Evolutionary conservation across 2,329 filamentous ascomycete species (phyloP), one percentile per base, ranked within the genome.

Genomic region (Lasiodiplodia hormozganensis): DNA sequence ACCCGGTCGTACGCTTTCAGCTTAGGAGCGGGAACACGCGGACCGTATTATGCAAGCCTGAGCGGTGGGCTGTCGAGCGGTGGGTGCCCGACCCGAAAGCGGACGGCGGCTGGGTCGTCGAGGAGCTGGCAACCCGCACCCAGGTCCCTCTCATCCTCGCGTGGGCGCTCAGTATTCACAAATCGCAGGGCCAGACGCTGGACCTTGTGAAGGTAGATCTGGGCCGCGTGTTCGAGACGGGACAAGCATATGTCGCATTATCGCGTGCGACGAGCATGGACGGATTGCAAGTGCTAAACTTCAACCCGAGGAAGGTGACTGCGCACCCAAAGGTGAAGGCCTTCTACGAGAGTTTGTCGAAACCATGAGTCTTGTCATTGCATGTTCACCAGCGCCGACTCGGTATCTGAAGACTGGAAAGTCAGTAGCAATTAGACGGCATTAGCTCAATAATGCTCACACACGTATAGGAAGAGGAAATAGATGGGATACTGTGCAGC

Each of bases 151-250:
- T 91, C 0, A 77, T 83, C 1, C 80, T 87, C 0, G 89, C 85
- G 0, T 91, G 88, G 86, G 89, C 89, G 0, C 84, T 90, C 72
- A 90, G 85, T 0, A 85, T 89, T 2, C 89, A 91, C 74, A 90
- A 89, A 74, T 21, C 25, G 4, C 87, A 90, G 77, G 87, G 88
- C 3, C 86, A 90, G 81, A 89, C 88, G 1, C 78, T 91, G 4
- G 84, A 89, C 23, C 82, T 82, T 4, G 87, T 88, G 2, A 81
- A 85, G 2, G 86, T 90, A 1, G 78, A 90, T 72, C 73, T 90
- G 5, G 74, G 75, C 0, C 74, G 76, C 5, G 82, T 82, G 0
- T 90, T 89, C 71, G 85, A 86, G 68, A 79, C 83, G 34, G 87
- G 87, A 0, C 88, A 90, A 76, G 84, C 85, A 0, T 90, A 91